phyloP scores from a whole-genome alignment of 2,329 filamentous ascomycete genomes.

The Coniella lustricola region DNA sequence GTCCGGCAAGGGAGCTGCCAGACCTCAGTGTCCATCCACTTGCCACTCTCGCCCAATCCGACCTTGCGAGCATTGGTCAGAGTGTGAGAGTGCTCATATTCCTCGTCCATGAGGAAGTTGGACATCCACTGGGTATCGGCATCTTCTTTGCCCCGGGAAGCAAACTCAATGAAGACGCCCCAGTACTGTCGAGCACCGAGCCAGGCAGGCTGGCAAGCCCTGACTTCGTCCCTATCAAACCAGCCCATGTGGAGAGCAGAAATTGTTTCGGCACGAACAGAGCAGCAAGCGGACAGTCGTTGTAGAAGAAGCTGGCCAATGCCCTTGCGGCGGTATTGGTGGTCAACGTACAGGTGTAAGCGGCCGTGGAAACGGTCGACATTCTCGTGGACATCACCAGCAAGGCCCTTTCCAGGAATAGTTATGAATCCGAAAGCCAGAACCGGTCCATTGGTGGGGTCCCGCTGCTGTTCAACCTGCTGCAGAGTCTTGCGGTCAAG shows the following conservation, averaged over 20 bases:
- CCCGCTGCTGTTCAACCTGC: not conserved
- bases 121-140: slow-evolving; percentile 10
- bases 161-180: slow-evolving; percentile 9
- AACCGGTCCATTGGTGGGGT: not conserved
- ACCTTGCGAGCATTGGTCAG: slow-evolving; percentile 11
- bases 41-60: not conserved
- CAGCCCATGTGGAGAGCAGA: slow-evolving; percentile 1
- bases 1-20: slow-evolving; percentile 9
- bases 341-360: slow-evolving; percentile 12
- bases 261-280: not conserved
- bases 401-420: slow-evolving; percentile 3
- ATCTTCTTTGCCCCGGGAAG: slow-evolving; percentile 4
- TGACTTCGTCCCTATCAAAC: not conserved
- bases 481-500: not conserved
- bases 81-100: slow-evolving; percentile 6
- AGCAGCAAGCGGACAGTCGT: slow-evolving; percentile 9
- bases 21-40: slow-evolving; percentile 8
- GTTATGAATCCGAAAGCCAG: slow-evolving; percentile 13
- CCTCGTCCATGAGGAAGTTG: slow-evolving; percentile 4
- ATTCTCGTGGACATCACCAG: slow-evolving; percentile 2
- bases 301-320: slow-evolving; percentile 11
- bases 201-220: slow-evolving; percentile 1
- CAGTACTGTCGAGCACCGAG: slow-evolving; percentile 8
- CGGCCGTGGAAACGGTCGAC: slow-evolving; percentile 12
- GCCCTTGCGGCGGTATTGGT: slow-evolving; percentile 9